Base-by-base conservation (phyloP, 805 yeast species). In the Cyberlindnera maclurae region DNA sequence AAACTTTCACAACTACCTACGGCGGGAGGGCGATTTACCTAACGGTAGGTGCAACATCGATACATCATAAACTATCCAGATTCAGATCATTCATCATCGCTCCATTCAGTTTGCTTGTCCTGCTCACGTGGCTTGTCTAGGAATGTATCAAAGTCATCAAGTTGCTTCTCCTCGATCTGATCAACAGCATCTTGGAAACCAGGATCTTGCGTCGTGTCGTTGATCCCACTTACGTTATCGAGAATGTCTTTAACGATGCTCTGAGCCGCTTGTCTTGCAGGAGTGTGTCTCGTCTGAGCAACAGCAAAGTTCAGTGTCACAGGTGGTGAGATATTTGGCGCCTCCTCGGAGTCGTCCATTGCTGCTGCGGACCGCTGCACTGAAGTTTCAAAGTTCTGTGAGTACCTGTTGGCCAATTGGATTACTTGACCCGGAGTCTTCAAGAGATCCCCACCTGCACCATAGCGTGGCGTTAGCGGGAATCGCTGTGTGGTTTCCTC, bases 391-490 rank as follows among this genome's bases (percentile, higher is more conserved):
- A 40, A 36, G 26, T 32, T 40, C 31, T 37, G 45, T 29, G 49
- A 46, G 29, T 45, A 43, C 28, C 51, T 39, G 24, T 41, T 46
- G 3, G 46, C 56, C 5, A 37, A 35, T 10, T 44, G 42, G 2
- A 29, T 34, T 5, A 46, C 47, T 26, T 49, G 54, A 4, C 45
- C 49, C 3, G 55, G 54, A 0, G 62, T 56, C 8, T 64, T 48
- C 11, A 63, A 40, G 11, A 64, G 43, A 15, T 46, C 49, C 0
- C 68, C 69, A 13, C 64, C 65, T 0, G 63, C 67, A 0, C 68
- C 67, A 41, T 65, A 69, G 31, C 63, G 64, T 2, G 76, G 74
- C 0, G 75, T 70, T 33, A 60, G 56, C 3, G 77, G 77, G 43
- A 71, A 71, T 39, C 75, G 41, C 33, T 64, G 68, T 7, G 57